phyloP scores from a whole-genome alignment of 352 stramenopile species.

The Phytophthora capsici region DNA sequence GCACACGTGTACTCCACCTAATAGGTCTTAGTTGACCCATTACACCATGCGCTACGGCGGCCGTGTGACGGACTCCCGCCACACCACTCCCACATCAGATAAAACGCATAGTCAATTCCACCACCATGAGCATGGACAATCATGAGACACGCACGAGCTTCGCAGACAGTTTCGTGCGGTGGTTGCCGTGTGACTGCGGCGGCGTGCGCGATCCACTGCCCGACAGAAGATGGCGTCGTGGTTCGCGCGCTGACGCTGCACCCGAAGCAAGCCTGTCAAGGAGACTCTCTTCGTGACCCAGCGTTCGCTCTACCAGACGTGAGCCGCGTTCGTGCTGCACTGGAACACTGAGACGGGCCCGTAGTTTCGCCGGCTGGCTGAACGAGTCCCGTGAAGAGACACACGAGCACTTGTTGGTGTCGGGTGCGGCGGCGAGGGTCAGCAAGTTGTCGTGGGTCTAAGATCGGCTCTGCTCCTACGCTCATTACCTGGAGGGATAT shows the following conservation, averaged over 20 bases:
- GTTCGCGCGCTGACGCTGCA: background rate
- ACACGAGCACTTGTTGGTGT: background rate
- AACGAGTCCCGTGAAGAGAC: background rate
- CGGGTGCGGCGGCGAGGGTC: no score
- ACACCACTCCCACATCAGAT: background rate
- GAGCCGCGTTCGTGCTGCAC: background rate
- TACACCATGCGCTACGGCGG: no score
- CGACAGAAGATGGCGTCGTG: background rate
- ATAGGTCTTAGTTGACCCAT: no score
- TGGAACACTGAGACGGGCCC: background rate
- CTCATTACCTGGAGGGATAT: no score
- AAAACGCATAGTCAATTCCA: background rate
- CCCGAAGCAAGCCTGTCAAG: background rate
- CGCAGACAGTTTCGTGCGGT: background rate
- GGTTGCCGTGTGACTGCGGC: background rate
- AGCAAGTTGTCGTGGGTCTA: no score
- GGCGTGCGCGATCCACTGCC: background rate
- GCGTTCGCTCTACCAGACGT: background rate
- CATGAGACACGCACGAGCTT: background rate
- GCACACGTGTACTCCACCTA: no score
- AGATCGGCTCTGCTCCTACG: no score
- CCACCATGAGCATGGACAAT: background rate
- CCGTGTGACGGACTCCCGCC: background rate
- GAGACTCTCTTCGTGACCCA: background rate
- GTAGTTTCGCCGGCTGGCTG: background rate